Conservation (phyloP, 352 stramenopile species). For the Phytophthora multivora region DNA sequence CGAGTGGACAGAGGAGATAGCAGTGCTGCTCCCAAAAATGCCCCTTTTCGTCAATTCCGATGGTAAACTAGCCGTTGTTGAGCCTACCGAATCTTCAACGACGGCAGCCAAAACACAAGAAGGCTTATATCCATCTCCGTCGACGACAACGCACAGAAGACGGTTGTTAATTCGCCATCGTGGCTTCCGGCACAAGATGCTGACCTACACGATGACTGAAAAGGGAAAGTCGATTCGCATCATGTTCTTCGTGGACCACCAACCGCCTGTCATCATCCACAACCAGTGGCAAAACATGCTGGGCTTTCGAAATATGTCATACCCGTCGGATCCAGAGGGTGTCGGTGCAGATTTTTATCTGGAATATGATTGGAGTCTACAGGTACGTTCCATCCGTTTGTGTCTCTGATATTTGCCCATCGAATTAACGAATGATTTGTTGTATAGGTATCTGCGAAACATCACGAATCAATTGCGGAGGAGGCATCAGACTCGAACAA, state of each 20-base stretch:
- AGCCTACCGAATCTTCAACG: slow-evolving; percentile 19
- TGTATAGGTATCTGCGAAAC: slow-evolving; percentile 22
- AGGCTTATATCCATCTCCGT: slow-evolving; percentile 46
- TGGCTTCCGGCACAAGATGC: slow-evolving; percentile 58
- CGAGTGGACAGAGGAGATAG: slow-evolving; percentile 58
- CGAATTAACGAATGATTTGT: not conserved
- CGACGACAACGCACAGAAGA: slow-evolving; percentile 51
- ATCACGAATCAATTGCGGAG: slow-evolving; percentile 6
- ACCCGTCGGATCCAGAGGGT: slow-evolving; percentile 50
- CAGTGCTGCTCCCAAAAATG: slow-evolving; percentile 43
- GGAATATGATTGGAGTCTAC: slow-evolving; percentile 75
- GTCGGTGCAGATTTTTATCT: slow-evolving; percentile 62
- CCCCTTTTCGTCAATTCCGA: slow-evolving; percentile 37
- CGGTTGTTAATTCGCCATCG: slow-evolving; percentile 62
- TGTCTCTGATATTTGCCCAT: not conserved
- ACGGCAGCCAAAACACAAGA: slow-evolving; percentile 8
- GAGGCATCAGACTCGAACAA: not conserved
- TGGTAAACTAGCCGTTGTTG: slow-evolving; percentile 32
- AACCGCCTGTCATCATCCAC: slow-evolving; percentile 65
- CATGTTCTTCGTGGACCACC: slow-evolving; percentile 70
- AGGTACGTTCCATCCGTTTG: slow-evolving; percentile 19
- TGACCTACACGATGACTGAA: slow-evolving; percentile 73
- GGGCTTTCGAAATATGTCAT: slow-evolving; percentile 55
- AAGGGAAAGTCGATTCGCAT: slow-evolving; percentile 56
- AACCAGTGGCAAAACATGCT: slow-evolving; percentile 66